These are phyloP conservation scores for Penicillium canescens DNA, from an alignment of 495 filamentous ascomycete genomes.

Conservation along the genomic window DNA sequence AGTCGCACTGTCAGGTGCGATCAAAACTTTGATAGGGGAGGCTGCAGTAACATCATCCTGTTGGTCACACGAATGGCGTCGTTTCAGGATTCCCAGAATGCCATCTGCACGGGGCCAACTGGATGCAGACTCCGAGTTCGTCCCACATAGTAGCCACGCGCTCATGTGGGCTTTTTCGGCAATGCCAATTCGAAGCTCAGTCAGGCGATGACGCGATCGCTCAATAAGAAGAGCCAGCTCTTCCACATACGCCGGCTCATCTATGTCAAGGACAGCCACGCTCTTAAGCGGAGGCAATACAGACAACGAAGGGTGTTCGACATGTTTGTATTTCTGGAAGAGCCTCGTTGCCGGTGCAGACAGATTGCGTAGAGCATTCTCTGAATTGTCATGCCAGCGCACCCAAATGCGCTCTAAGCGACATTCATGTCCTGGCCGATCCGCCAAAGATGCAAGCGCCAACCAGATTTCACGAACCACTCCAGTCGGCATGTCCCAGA, in stretches of 20 bases:
- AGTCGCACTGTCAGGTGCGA: constrained; percentile 1
- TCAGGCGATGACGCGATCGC: constrained; percentile 64
- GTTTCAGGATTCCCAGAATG: constrained; percentile 70
- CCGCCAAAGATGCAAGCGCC: constrained; percentile 72
- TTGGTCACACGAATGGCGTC: constrained; percentile 24
- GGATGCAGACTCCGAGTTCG: constrained; percentile 26
- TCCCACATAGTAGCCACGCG: constrained; percentile 52
- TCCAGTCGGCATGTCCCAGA: constrained; percentile 97
- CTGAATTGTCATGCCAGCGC: constrained; percentile 83
- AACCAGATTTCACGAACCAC: constrained; percentile 86
- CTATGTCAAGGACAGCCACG: constrained; percentile 83
- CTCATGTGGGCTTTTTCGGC: constrained; percentile 55
- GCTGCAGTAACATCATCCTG: not conserved
- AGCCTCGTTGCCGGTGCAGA: constrained; percentile 15
- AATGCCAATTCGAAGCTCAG: constrained; percentile 80
- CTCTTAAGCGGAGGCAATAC: constrained; percentile 79
- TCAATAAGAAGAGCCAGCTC: constrained; percentile 84
- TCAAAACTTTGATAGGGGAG: constrained; percentile 1
- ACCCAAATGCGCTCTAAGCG: constrained; percentile 82
- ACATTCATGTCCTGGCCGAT: constrained; percentile 59
- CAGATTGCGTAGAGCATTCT: constrained; percentile 34
- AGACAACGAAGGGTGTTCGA: constrained; percentile 86
- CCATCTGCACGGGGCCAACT: constrained; percentile 60
- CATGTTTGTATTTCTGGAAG: constrained; percentile 46
- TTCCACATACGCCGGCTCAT: constrained; percentile 83